Conservation (phyloP, 345 rosid genomes). For the Chamaenerion angustifolium region DNA sequence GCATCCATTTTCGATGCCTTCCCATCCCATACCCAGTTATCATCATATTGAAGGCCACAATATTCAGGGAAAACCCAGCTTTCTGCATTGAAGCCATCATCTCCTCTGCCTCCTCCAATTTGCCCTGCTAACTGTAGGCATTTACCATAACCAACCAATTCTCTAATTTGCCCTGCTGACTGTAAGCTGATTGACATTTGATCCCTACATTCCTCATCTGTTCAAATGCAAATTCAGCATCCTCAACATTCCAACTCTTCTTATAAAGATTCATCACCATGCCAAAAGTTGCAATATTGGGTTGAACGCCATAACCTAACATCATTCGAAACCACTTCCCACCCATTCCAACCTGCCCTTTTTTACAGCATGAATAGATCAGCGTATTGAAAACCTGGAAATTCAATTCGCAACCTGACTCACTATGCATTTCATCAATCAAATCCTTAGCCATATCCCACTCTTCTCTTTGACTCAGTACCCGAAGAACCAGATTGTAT, state of each 20-base stretch:
- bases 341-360: conserved; percentile 34
- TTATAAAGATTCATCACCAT: conserved; percentile 78
- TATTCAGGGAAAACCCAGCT: conserved; percentile 38
- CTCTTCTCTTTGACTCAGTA: conserved; percentile 51
- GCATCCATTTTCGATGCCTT: conserved; percentile 58
- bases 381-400: conserved; percentile 62
- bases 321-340: conserved; percentile 69
- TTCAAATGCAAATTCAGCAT: conserved; percentile 57
- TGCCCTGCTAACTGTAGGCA: conserved; percentile 73
- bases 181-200: conserved; percentile 73
- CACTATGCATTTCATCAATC: conserved; percentile 25
- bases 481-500: conserved; percentile 60
- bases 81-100: conserved; percentile 40
- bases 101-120: conserved; percentile 57
- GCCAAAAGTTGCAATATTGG: conserved; percentile 73
- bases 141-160: conserved; percentile 83
- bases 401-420: conserved; percentile 22
- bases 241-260: conserved; percentile 61
- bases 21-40: conserved; percentile 81
- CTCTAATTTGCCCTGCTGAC: conserved; percentile 66
- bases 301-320: conserved; percentile 53
- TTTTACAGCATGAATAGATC: conserved; percentile 48
- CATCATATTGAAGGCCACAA: conserved; percentile 64
- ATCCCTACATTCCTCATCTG: conserved; percentile 52
- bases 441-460: conserved; percentile 60